Base-by-base conservation (phyloP, 352 stramenopile genomes). In the Globisporangium polare region DNA sequence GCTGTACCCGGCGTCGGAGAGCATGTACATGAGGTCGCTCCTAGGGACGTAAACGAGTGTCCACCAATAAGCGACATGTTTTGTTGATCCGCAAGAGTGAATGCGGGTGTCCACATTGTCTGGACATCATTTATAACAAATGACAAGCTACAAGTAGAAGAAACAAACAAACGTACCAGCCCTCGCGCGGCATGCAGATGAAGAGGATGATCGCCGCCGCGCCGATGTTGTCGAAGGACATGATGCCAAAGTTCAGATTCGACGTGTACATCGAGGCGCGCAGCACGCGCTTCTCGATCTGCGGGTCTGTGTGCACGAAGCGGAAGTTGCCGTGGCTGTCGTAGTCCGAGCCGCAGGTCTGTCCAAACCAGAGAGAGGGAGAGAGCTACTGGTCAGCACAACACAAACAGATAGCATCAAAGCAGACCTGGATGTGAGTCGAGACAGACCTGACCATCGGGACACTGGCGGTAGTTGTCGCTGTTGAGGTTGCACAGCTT, bases 111-210 rank as follows among this genome's bases (percentile, higher is more conserved):
- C 42, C 43, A 20, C 46, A 46, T 53, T 20, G 3, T n/a, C 24
- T 18, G n/a, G 29, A 62, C 35, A 41, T 0, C 24, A 24, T 18
- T 22, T 5, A 9, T n/a, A n/a, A n/a, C n/a, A n/a, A 20, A 42
- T 18, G 37, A 42, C 17, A 12, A 17, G 37, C 7, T 42, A 1
- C 37, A 42, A 13, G 13, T 18, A n/a, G n/a, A n/a, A n/a, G n/a
- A 0, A 45, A 20, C 27, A 5, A 9, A 60, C 66, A 10, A 80
- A 65, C 77, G 27, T 72, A 90, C 94, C 93, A 98, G 6, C 94
- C 94, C 71, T 97, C 90, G 17, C 92, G 72, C 18, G 90, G 97
- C 24, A 98, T 89, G 26, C 80, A 84, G 63, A 97, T 88, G 63
- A 98, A 97, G 18, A 97, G 88, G 1, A 85, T 86, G 2, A 98